phyloP scores from a whole-genome alignment of 331 rosid species.

The Quercus lobata region DNA sequence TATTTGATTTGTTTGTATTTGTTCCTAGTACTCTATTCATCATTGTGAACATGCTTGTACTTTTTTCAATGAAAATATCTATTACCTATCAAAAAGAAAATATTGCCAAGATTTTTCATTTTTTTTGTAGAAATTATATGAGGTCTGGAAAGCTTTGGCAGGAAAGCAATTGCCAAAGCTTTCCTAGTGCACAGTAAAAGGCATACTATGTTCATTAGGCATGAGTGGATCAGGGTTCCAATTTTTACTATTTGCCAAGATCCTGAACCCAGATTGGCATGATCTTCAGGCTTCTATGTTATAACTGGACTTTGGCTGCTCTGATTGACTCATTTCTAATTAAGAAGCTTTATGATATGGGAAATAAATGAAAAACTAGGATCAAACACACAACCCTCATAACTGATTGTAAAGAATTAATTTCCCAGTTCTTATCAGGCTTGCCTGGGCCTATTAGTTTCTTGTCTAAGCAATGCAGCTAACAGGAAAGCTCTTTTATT shows the following conservation, averaged over 20 bases:
- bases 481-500: no score
- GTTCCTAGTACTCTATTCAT: no score
- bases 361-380: not conserved
- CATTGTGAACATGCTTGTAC: no score
- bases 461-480: no score
- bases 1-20: no score
- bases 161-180: not conserved
- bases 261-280: not conserved
- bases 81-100: no score
- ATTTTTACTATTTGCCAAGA: not conserved
- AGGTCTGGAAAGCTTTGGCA: not conserved
- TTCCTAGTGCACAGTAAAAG: not conserved
- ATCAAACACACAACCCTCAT: not conserved
- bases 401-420: no score
- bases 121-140: not conserved
- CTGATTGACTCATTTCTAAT: not conserved
- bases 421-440: no score
- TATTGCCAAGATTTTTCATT: not conserved
- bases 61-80: no score
- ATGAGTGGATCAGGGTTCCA: not conserved
- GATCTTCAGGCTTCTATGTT: not conserved
- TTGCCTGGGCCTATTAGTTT: no score
- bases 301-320: not conserved
- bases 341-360: not conserved
- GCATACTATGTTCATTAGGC: not conserved